A percentile compares a stretch with the other conserved stretches of the same genome.
phyloP scores from a whole-genome alignment of 139 green algal species.

The Choricystis sp. region DNA sequence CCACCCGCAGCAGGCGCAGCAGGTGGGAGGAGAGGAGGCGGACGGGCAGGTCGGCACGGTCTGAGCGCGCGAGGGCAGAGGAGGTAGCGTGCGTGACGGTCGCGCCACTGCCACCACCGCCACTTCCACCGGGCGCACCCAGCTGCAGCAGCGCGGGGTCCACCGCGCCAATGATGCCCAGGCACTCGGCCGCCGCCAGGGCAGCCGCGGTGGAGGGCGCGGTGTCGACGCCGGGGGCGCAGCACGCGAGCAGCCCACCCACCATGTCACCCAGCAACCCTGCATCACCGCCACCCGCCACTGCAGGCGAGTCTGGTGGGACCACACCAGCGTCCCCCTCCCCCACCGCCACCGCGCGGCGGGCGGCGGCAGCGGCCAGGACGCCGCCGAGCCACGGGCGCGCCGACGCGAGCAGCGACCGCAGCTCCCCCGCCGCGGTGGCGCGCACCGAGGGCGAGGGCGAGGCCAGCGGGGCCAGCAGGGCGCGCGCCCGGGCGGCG shows the following conservation, averaged over 20 bases:
- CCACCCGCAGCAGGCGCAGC: slow-evolving; percentile 59
- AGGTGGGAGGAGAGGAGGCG: slow-evolving; percentile 42
- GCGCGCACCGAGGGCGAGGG: slow-evolving; percentile 30
- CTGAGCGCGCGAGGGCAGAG: background rate
- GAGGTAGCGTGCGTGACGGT: background rate
- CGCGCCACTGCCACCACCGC: background rate
- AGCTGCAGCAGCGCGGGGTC: slow-evolving; percentile 44
- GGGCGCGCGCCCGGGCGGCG: slow-evolving; percentile 22
- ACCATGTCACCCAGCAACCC: slow-evolving; percentile 35
- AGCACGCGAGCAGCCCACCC: slow-evolving; percentile 47
- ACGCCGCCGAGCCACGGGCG: slow-evolving; percentile 22
- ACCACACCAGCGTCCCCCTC: too few relatives aligned
- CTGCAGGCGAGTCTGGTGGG: too few relatives aligned
- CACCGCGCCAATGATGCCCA: slow-evolving; percentile 64
- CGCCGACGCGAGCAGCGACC: slow-evolving; percentile 21
- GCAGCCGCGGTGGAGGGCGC: slow-evolving; percentile 6
- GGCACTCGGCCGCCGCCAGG: slow-evolving; percentile 49
- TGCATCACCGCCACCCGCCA: too few relatives aligned
- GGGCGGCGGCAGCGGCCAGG: slow-evolving; percentile 2
- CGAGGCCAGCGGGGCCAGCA: slow-evolving; percentile 29
- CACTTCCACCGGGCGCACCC: background rate
- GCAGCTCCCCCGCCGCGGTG: slow-evolving; percentile 28
- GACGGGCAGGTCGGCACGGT: slow-evolving; percentile 14
- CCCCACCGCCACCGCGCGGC: too few relatives aligned
- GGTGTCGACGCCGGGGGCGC: slow-evolving; percentile 27